Percentiles rank a stretch among this genome's conserved stretches.
Conservation (phyloP, 1,284 basidiomycete species). For the Vanrija sp. region DNA sequence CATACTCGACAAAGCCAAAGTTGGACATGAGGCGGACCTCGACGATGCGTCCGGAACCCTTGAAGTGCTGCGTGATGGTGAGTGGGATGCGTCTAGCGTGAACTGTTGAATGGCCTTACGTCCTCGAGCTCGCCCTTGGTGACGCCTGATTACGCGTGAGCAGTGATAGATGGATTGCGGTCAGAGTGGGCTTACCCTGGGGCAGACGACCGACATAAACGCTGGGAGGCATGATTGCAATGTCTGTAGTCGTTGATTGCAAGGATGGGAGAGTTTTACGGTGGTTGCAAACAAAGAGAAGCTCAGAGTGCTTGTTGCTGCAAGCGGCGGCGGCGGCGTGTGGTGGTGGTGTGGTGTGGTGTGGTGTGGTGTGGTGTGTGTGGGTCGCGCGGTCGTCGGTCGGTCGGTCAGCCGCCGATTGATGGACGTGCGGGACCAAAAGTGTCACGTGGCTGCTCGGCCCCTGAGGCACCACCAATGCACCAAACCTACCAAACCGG, state of each 20-base stretch:
- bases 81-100: background rate
- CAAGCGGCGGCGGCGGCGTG: no score
- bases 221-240: conserved; percentile 20
- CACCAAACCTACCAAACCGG: no score
- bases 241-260: background rate
- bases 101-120: conserved; percentile 15
- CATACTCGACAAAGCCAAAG: conserved; percentile 93
- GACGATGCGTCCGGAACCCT: conserved; percentile 75
- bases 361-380: no score
- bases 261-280: background rate
- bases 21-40: conserved; percentile 93
- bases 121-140: conserved; percentile 38
- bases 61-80: conserved; percentile 63
- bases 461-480: no score
- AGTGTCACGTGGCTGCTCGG: no score
- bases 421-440: no score
- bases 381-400: no score
- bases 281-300: no score
- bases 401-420: no score
- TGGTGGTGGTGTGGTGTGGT: no score
- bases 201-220: conserved; percentile 46
- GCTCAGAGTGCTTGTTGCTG: background rate
- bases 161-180: background rate
- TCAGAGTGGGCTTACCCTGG: conserved; percentile 25
- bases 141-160: conserved; percentile 21